Evolutionary conservation across 106 monocot genomes (phyloP), one percentile per base, ranked within the genome.

Genomic region (Acorus calamus): DNA sequence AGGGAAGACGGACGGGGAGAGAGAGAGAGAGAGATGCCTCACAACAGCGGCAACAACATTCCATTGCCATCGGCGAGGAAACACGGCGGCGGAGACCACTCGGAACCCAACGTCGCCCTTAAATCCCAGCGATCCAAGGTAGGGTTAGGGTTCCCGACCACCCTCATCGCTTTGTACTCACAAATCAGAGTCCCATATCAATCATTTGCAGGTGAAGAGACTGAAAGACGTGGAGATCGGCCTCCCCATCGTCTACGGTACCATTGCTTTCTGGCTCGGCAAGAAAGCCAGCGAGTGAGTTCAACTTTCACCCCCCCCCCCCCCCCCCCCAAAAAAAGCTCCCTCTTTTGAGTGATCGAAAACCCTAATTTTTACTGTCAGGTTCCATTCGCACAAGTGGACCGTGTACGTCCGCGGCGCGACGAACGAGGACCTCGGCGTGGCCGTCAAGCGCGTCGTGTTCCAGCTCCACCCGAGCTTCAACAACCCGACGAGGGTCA

Each of bases 401-500:
- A 92, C 86, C 64, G 98, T 98, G 12, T 98, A 98, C 78, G 83
- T 98, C 11, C 91, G 98, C 49, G 78, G 92, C 6, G 98, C 98
- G 59, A 88, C 83, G 45, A 98, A 98, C 79, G 98, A 98, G 62
- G 98, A 98, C 71, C 56, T 98, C 42, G 69, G 91, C 64, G 92
- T 72, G 45, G 83, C 92, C 52, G 63, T 98, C 61, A 98, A 98
- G 56, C 80, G 80, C 63, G 98, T 48, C 42, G 79, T 98, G 14
- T 98, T 98, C 84, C 98, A 92, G 66, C 75, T 98, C 11, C 98
- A 98, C 79, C 92, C 91, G 28, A 98, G 98, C 76, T 98, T 98
- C 75, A 83, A 86, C 68, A 98, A 92, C 62, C 98, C 91, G 44
- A 92, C 88, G 49, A 77, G 96, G 56, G 66, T 81, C 63, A 80